Base-by-base conservation (phyloP, 345 rosid genomes). In the Murraya koenigii region DNA sequence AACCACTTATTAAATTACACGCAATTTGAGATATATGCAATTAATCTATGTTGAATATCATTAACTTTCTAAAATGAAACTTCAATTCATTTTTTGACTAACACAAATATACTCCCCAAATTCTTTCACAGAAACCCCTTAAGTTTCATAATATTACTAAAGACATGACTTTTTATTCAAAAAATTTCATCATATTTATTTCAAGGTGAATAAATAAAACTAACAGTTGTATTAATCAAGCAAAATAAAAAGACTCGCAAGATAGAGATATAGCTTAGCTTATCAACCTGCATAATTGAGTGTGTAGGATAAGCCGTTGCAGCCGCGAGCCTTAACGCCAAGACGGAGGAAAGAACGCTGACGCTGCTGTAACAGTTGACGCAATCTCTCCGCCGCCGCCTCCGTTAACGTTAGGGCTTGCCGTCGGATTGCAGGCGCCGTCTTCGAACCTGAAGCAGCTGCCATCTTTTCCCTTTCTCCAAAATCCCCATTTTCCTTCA, bases 301-400 rank as follows among this genome's bases (percentile, higher is more conserved):
- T 10, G 97, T 91, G 72, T 91, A 93, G 8, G 97, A 90, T 58
- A 92, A 78, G 71, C 98, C 97, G 75, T 92, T 90, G 83, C 97
- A 92, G 68, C 97, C 97, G 58, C 97, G 92, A 76, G 95, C 92
- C 72, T 92, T 94, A 38, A 92, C 98, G 62, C 98, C 95, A n/a
- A 94, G 89, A 36, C 89, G 85, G n/a, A 94, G 92, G 63, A 80
- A 94, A 74, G 94, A 79, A 60, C 90, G 89, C 74, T 89, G 92
- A 41, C 97, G 93, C 78, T 87, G 94, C 79, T 84, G 87, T 72
- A 94, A 78, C 14, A 94, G 94, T 66, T 88, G 82, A 66, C 88
- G 87, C 32, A 93, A 82, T 87, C 98, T 86, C 74, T 84, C 72
- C 3, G 95, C 95, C 1, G 95, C 97, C 23, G 86, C 85, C 3